Conservation (phyloP, 495 filamentous ascomycete genomes). For the Clohesyomyces aquaticus region DNA sequence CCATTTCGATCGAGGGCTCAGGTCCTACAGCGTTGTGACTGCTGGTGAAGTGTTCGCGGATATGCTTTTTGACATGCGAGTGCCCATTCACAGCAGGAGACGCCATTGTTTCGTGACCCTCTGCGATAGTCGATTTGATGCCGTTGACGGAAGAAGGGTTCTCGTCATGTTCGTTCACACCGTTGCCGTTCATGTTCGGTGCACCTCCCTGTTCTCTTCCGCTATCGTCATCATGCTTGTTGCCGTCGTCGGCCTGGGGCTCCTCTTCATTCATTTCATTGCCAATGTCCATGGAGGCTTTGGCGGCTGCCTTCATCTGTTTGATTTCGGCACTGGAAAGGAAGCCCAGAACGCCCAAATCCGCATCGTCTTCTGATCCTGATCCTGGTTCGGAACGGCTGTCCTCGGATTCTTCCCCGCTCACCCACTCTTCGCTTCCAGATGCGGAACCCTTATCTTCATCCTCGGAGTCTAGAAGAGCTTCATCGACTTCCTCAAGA, state of each 20-base stretch:
- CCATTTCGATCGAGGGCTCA: conserved; percentile 12
- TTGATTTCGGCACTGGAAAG: conserved; percentile 31
- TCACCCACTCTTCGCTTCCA: conserved; percentile 36
- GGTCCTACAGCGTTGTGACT: not conserved
- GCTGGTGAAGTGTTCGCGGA: conserved; percentile 1
- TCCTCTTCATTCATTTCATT: not conserved
- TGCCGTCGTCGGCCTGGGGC: not conserved
- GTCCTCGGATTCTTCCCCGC: conserved; percentile 29
- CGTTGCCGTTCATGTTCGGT: not conserved
- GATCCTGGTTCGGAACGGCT: conserved; percentile 37
- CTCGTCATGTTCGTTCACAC: not conserved
- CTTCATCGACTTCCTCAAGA: conserved; percentile 68
- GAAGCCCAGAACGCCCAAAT: conserved; percentile 35
- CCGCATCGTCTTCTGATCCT: conserved; percentile 26
- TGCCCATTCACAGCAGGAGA: too few relatives aligned
- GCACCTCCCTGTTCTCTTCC: not conserved
- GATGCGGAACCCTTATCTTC: conserved; percentile 25
- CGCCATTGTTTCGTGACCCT: too few relatives aligned
- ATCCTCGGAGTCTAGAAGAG: conserved; percentile 52
- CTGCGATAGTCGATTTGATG: too few relatives aligned
- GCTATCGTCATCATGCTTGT: not conserved
- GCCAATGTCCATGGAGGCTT: conserved; percentile 10
- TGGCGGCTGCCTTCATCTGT: conserved; percentile 34
- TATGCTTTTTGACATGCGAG: too few relatives aligned
- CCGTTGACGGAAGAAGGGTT: too few relatives aligned